Percentiles rank a stretch among this genome's conserved stretches.
phyloP scores from a whole-genome alignment of 2,329 filamentous ascomycete species.

The Apiospora pterosperma region DNA sequence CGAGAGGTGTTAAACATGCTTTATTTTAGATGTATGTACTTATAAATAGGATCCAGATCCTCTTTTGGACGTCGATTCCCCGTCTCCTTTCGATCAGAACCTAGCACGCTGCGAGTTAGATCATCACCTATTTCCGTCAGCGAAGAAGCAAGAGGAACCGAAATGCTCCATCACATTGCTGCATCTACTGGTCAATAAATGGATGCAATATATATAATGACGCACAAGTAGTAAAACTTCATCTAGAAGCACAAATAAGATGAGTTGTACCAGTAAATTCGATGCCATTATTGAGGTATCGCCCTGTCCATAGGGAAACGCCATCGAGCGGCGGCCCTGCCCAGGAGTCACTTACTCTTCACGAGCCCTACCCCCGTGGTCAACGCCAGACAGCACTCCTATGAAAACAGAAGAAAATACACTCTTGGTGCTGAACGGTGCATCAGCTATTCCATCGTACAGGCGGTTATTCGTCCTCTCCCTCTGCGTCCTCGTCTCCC shows the following conservation, averaged over 20 bases:
- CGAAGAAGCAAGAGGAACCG: neutral
- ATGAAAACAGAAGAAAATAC: neutral
- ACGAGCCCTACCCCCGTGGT: neutral
- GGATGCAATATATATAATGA: neutral
- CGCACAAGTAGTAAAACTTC: no score
- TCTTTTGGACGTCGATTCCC: neutral
- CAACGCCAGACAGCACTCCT: neutral
- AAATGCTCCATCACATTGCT: no score
- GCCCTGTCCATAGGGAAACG: neutral
- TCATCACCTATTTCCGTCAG: neutral
- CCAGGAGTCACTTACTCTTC: neutral
- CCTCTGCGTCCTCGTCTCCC: constrained; percentile 12
- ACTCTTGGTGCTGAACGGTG: neutral
- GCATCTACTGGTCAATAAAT: neutral
- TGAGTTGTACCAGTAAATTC: neutral
- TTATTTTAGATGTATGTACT: no score
- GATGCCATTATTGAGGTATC: neutral
- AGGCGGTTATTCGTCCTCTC: constrained; percentile 10
- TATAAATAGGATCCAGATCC: neutral
- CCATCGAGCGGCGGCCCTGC: neutral
- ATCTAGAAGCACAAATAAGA: neutral
- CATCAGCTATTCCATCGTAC: neutral
- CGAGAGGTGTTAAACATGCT: neutral
- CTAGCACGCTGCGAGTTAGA: neutral
- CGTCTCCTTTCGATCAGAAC: neutral